Evolutionary conservation across 139 green algal genomes (phyloP).

Genomic region (Tetradesmus lagerheimii): DNA sequence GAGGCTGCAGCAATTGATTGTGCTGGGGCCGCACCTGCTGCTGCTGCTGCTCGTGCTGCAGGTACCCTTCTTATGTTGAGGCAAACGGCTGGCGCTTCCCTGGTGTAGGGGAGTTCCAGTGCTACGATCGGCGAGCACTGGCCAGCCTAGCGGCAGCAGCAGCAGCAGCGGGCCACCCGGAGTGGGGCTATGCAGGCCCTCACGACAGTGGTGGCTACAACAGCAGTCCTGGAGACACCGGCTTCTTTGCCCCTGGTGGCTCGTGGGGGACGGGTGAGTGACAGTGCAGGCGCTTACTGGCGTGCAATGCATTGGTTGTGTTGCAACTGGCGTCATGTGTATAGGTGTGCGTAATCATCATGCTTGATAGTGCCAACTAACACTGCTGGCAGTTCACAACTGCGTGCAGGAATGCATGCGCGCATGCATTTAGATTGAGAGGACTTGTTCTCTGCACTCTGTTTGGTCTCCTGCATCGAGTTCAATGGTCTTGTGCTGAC

Average conservation of each 20-base stretch:
- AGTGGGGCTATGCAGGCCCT: conserved; percentile 74
- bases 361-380: too few species aligned
- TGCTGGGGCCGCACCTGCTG: conserved; percentile 7
- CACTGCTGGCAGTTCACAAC: too few species aligned
- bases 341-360: too few species aligned
- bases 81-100: conserved; percentile 91
- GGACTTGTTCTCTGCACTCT: too few species aligned
- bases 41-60: conserved; percentile 35
- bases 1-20: neutral
- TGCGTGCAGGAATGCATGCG: too few species aligned
- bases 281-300: conserved; percentile 32
- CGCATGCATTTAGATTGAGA: too few species aligned
- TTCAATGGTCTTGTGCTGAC: too few species aligned
- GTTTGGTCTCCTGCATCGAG: too few species aligned
- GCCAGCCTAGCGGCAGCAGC: conserved; percentile 60
- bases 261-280: conserved; percentile 81
- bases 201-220: conserved; percentile 75
- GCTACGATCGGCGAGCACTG: conserved; percentile 74
- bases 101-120: conserved; percentile 90
- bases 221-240: conserved; percentile 61
- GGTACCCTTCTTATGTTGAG: conserved; percentile 83
- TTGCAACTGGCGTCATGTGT: too few species aligned
- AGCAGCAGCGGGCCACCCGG: conserved; percentile 56
- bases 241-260: conserved; percentile 72
- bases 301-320: too few species aligned